These are phyloP conservation scores for Leccinum solheimii DNA, from an alignment of 1,284 basidiomycete genomes.

Conservation along the genomic window DNA sequence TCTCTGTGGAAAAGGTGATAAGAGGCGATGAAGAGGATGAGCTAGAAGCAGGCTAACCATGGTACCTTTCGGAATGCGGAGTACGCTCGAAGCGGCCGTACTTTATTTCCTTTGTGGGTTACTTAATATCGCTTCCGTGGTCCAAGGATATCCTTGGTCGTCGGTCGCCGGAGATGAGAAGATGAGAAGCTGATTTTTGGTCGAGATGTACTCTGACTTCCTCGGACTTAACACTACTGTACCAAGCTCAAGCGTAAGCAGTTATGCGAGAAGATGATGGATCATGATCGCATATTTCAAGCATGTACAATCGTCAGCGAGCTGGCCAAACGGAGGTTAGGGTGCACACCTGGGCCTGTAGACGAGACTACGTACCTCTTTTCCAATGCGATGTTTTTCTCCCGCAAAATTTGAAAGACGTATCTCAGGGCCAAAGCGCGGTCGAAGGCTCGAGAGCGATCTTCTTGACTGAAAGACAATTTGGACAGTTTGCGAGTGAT, in stretches of 20 bases:
- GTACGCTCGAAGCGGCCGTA: conserved; percentile 34
- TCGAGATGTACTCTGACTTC: conserved; percentile 33
- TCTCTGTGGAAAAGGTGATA: conserved; percentile 14
- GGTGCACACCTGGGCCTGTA: conserved; percentile 35
- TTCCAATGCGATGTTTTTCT: conserved; percentile 25
- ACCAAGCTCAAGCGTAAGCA: conserved; percentile 31
- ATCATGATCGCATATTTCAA: conserved; percentile 33
- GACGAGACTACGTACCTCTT: conserved; percentile 28
- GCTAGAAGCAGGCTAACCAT: conserved; percentile 25
- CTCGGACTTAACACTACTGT: conserved; percentile 29
- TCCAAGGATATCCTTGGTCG: conserved; percentile 17
- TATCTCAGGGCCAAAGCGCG: conserved; percentile 36
- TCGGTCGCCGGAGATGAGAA: conserved; percentile 34
- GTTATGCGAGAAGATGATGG: conserved; percentile 32
- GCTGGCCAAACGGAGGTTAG: conserved; percentile 1
- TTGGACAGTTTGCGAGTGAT: conserved; percentile 23
- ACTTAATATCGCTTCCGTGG: conserved; percentile 19
- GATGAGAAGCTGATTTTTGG: conserved; percentile 9
- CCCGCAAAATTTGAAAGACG: conserved; percentile 25
- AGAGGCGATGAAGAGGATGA: conserved; percentile 4
- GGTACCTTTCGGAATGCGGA: conserved; percentile 34
- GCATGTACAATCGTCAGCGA: conserved; percentile 20
- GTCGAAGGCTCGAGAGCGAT: conserved; percentile 35
- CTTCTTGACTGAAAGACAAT: conserved; percentile 29
- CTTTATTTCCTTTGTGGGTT: conserved; percentile 32